These are phyloP conservation scores for Eucalyptus curtisii DNA, from an alignment of 345 rosid species.

Conservation along the genomic window DNA sequence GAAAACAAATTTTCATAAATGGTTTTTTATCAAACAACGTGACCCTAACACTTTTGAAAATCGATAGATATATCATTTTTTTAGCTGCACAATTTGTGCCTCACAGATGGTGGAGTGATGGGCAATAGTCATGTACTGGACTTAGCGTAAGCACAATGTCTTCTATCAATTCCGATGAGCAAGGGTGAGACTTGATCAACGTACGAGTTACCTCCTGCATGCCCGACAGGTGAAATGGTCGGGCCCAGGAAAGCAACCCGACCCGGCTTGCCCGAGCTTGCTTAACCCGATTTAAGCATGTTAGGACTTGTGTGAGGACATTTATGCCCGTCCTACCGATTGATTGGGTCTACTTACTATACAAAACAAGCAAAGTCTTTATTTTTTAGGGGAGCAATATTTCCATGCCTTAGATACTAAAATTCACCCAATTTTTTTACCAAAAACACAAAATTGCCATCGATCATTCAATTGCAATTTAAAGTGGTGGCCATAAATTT, in stretches of 20 bases:
- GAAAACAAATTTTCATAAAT: too few relatives aligned
- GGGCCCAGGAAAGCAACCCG: neutral
- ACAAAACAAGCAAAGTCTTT: neutral
- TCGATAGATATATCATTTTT: too few relatives aligned
- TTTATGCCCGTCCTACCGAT: neutral
- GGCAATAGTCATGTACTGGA: neutral
- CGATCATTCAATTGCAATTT: neutral
- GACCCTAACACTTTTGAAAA: too few relatives aligned
- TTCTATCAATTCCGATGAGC: neutral
- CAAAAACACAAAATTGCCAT: neutral
- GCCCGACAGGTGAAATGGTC: neutral
- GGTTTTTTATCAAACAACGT: too few relatives aligned
- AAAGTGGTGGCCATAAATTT: neutral
- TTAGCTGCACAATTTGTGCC: neutral
- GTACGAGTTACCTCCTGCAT: neutral
- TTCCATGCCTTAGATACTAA: neutral
- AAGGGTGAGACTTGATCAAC: neutral
- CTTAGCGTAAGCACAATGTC: neutral
- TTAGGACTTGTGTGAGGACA: neutral
- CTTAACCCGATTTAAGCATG: neutral
- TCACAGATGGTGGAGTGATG: neutral
- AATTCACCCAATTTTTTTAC: neutral
- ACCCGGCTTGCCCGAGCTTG: neutral
- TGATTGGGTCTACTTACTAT: neutral
- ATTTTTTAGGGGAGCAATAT: neutral